A percentile compares a stretch with the other conserved stretches of the same genome.
Conservation (phyloP, 202 grass and related monocot species). For the Hordeum pubiflorum region DNA sequence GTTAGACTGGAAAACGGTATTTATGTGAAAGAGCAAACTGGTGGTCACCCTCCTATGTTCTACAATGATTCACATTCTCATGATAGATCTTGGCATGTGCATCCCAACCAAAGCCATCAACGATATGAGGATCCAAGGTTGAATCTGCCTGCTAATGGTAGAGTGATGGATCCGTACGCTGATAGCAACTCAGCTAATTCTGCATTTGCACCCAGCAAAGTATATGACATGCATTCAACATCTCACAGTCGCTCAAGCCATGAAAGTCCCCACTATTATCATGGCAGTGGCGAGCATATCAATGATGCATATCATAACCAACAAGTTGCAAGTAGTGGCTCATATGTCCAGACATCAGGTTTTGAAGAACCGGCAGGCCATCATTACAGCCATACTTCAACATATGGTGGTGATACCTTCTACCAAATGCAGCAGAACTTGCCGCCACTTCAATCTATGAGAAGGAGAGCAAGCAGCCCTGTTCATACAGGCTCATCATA, state of each 20-base stretch:
- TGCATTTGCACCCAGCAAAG: conserved; percentile 42
- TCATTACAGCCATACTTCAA: conserved; percentile 53
- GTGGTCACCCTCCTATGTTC: conserved; percentile 39
- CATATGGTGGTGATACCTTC: conserved; percentile 59
- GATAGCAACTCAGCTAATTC: conserved; percentile 51
- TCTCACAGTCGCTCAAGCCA: conserved; percentile 40
- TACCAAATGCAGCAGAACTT: conserved; percentile 81
- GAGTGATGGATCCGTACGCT: conserved; percentile 47
- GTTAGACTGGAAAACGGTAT: conserved; percentile 49
- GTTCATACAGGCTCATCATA: conserved; percentile 37
- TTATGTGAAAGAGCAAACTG: conserved; percentile 54
- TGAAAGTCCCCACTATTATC: conserved; percentile 54
- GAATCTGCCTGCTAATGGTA: conserved; percentile 39
- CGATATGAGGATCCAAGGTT: conserved; percentile 56
- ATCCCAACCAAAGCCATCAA: conserved; percentile 48
- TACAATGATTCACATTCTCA: conserved; percentile 52
- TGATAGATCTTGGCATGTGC: conserved; percentile 48
- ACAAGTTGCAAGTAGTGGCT: conserved; percentile 34
- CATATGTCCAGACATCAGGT: conserved; percentile 36
- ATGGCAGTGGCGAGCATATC: conserved; percentile 28
- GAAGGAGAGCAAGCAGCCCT: conserved; percentile 50
- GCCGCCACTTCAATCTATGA: conserved; percentile 59
- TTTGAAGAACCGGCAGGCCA: conserved; percentile 44
- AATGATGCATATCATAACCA: conserved; percentile 68
- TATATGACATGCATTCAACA: conserved; percentile 51